These are phyloP conservation scores for Aristolochia fimbriata DNA, from an alignment of 164 flowering plant species.

Conservation along the genomic window DNA sequence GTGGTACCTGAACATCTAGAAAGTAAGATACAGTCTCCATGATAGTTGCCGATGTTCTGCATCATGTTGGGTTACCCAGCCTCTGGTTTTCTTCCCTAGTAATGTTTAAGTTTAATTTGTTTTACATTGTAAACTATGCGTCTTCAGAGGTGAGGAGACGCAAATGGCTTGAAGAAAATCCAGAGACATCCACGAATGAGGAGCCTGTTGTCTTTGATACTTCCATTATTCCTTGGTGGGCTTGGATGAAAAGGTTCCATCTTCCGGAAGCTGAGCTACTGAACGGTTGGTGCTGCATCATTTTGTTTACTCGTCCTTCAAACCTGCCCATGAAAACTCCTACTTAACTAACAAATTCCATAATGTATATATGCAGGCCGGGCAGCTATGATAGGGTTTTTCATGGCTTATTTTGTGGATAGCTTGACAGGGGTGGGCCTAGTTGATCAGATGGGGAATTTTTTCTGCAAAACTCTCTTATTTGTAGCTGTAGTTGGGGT, in stretches of 20 bases:
- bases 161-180: constrained; percentile 61
- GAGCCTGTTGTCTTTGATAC: constrained; percentile 84
- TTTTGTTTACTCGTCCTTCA: constrained; percentile 3
- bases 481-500: constrained; percentile 80
- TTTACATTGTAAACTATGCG: too few species aligned
- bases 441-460: constrained; percentile 96
- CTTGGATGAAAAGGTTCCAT: constrained; percentile 92
- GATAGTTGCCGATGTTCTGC: too few species aligned
- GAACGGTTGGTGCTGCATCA: constrained; percentile 48
- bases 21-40: too few species aligned
- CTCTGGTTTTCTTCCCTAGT: too few species aligned
- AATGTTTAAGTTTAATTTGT: too few species aligned
- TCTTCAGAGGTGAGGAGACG: too few species aligned
- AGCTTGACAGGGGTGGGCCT: constrained; percentile 95
- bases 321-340: not conserved
- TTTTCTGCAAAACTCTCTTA: constrained; percentile 88
- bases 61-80: too few species aligned
- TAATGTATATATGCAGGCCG: constrained; percentile 42
- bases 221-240: constrained; percentile 97
- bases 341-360: not conserved
- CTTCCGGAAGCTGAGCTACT: constrained; percentile 95
- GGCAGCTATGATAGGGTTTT: constrained; percentile 97
- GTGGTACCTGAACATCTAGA: too few species aligned
- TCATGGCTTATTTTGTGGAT: constrained; percentile 94
- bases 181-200: constrained; percentile 81